Evolutionary conservation across 2,329 filamentous ascomycete species (phyloP).

Genomic region (Microdochium trichocladiopsis): DNA sequence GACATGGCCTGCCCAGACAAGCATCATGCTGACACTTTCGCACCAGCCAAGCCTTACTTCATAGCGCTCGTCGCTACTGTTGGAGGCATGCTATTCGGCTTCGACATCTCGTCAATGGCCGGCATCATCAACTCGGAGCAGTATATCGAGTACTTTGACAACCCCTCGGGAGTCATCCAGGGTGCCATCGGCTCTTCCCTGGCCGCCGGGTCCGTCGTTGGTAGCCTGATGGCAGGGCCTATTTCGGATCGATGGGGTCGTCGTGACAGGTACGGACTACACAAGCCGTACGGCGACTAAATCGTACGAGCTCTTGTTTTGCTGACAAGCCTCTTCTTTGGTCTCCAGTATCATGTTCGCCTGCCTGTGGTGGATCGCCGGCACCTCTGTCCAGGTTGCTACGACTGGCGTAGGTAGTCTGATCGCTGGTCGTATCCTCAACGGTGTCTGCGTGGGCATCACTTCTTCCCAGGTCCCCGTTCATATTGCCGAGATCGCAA

Average conservation of each 20-base stretch:
- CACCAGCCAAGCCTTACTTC: conserved; percentile 22
- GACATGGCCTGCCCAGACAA: neutral
- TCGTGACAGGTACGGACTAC: conserved; percentile 20
- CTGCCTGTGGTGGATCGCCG: conserved; percentile 44
- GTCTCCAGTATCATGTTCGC: conserved; percentile 32
- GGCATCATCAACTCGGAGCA: conserved; percentile 45
- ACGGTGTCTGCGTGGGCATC: conserved; percentile 59
- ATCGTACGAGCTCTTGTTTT: neutral
- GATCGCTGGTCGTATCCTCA: conserved; percentile 50
- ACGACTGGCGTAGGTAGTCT: conserved; percentile 49
- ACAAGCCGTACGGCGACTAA: neutral
- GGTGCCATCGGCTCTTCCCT: conserved; percentile 46
- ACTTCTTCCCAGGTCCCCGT: conserved; percentile 62
- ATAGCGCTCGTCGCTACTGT: conserved; percentile 20
- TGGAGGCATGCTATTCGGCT: conserved; percentile 36
- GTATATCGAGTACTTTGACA: conserved; percentile 45
- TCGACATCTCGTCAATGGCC: conserved; percentile 52
- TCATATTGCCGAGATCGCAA: conserved; percentile 61
- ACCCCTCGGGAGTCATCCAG: conserved; percentile 35
- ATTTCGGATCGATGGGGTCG: conserved; percentile 41
- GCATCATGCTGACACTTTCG: conserved; percentile 6
- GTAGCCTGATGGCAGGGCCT: conserved; percentile 38
- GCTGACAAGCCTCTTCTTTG: neutral
- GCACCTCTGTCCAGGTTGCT: conserved; percentile 52
- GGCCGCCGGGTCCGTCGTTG: conserved; percentile 43